These are phyloP conservation scores for Crassisporium funariophilum DNA, from an alignment of 768 basidiomycete species.

Conservation along the genomic window DNA sequence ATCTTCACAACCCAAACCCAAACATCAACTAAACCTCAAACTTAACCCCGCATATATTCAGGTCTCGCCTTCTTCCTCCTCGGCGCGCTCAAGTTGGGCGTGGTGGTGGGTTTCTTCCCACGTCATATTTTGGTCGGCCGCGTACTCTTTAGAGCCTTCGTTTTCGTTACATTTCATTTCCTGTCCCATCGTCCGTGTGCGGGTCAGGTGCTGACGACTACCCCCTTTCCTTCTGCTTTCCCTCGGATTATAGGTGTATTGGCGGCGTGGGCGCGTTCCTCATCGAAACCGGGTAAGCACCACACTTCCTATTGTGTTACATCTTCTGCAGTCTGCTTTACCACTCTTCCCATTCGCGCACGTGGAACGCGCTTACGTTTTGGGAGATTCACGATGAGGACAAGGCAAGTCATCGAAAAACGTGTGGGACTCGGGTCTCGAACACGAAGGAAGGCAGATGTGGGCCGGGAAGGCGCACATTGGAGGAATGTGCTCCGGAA, in stretches of 20 bases:
- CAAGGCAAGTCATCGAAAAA: too few relatives aligned
- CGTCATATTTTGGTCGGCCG: slow-evolving; percentile 95
- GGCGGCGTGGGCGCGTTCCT: slow-evolving; percentile 97
- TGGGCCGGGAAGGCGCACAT: too few relatives aligned
- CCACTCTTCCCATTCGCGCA: neutral
- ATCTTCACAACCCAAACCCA: neutral
- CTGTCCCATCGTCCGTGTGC: neutral
- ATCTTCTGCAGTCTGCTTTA: neutral
- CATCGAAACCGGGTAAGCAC: slow-evolving; percentile 77
- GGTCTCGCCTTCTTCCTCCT: slow-evolving; percentile 86
- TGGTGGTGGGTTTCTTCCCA: slow-evolving; percentile 93
- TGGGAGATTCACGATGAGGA: too few relatives aligned
- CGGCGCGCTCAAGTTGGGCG: slow-evolving; percentile 80
- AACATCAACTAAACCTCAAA: too few relatives aligned
- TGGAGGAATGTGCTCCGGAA: too few relatives aligned
- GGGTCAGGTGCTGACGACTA: neutral
- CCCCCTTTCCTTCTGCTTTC: neutral
- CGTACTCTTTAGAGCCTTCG: slow-evolving; percentile 24
- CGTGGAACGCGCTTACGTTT: neutral
- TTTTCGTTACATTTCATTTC: slow-evolving; percentile 3
- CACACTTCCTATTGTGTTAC: neutral
- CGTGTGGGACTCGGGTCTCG: too few relatives aligned
- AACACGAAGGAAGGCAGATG: too few relatives aligned
- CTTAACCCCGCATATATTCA: slow-evolving; percentile 20
- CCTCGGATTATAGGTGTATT: slow-evolving; percentile 58